Percentiles rank a stretch among this genome's conserved stretches.
phyloP scores from a whole-genome alignment of 257 asterid species.

The Paraleonurus japonicus region DNA sequence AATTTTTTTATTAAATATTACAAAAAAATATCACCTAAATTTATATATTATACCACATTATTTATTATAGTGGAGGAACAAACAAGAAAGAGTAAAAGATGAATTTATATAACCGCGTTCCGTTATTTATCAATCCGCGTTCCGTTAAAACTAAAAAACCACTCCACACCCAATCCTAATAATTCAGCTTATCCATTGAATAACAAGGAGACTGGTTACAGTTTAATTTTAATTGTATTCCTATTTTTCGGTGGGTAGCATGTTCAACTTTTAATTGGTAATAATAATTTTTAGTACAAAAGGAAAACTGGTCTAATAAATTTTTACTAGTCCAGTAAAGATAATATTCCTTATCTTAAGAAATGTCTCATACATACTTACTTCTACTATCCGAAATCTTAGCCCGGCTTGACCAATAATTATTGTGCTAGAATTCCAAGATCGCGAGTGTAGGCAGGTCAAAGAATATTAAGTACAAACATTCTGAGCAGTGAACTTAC shows the following conservation, averaged over 20 bases:
- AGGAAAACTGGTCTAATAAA: background rate
- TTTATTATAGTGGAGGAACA: too few relatives aligned
- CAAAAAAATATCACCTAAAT: too few relatives aligned
- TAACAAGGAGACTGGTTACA: constrained; percentile 11
- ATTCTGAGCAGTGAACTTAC: constrained; percentile 41
- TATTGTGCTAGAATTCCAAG: background rate
- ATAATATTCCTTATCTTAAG: constrained; percentile 39
- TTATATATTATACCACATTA: too few relatives aligned
- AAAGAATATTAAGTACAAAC: constrained; percentile 3
- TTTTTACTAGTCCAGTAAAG: constrained; percentile 13
- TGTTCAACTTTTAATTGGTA: background rate
- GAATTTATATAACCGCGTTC: too few relatives aligned
- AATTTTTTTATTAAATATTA: too few relatives aligned
- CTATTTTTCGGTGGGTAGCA: constrained; percentile 14
- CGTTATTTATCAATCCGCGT: too few relatives aligned
- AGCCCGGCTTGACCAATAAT: background rate
- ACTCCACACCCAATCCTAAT: constrained; percentile 7
- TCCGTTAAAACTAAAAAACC: background rate
- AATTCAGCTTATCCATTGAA: constrained; percentile 21
- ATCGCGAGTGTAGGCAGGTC: constrained; percentile 1
- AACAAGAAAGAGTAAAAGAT: too few relatives aligned
- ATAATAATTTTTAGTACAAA: background rate
- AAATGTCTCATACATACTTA: constrained; percentile 60
- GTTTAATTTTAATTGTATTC: background rate
- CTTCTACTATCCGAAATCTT: background rate